phyloP scores from a whole-genome alignment of 306 rosid species.

The Cucumis hystrix region DNA sequence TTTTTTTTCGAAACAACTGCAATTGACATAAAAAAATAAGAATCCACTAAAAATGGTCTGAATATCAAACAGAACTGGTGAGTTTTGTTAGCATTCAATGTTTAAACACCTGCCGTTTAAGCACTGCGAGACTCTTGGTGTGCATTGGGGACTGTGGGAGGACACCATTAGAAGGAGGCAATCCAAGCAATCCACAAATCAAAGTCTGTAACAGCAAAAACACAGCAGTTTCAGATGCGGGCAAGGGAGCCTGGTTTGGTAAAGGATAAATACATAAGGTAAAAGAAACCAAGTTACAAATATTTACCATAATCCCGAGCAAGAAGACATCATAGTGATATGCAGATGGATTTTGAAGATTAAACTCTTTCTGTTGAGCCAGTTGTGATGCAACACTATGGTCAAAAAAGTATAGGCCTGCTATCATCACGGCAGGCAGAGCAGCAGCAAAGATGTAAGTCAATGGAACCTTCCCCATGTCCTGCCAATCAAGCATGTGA shows the following conservation, averaged over 20 bases:
- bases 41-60: not conserved
- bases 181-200: slow-evolving; percentile 79
- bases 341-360: slow-evolving; percentile 77
- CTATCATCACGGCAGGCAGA: slow-evolving; percentile 70
- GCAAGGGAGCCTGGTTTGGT: not conserved
- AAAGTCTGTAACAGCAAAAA: slow-evolving; percentile 34
- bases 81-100: not conserved
- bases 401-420: slow-evolving; percentile 82
- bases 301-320: slow-evolving; percentile 55
- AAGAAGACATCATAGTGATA: slow-evolving; percentile 72
- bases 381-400: slow-evolving; percentile 78
- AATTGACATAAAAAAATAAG: not conserved
- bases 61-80: not conserved
- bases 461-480: slow-evolving; percentile 53
- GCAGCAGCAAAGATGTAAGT: slow-evolving; percentile 49
- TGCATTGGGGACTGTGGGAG: slow-evolving; percentile 97
- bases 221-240: not conserved
- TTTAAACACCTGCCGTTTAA: slow-evolving; percentile 48
- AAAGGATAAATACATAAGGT: not conserved
- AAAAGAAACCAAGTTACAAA: not conserved
- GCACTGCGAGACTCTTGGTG: slow-evolving; percentile 82
- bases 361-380: slow-evolving; percentile 88
- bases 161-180: slow-evolving; percentile 98
- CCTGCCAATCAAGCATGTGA: slow-evolving; percentile 26
- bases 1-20: slow-evolving; percentile 50